Evolutionary conservation across 441 rosid species (phyloP).

Genomic region (Syzygium syzygioides): DNA sequence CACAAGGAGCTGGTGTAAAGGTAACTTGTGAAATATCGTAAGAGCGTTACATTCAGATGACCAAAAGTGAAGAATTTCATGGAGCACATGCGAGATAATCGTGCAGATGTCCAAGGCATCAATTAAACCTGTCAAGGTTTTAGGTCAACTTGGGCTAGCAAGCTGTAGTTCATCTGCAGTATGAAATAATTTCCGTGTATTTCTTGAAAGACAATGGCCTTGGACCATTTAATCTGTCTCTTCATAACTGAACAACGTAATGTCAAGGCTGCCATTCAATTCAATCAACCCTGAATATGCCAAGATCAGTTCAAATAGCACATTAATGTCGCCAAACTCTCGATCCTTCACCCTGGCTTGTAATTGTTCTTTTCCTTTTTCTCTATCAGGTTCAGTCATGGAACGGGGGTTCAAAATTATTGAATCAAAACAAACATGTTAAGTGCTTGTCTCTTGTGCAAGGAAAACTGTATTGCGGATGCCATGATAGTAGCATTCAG

Average conservation of each 20-base stretch:
- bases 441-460: constrained; percentile 52
- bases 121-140: neutral
- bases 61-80: neutral
- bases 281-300: neutral
- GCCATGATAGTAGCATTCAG: constrained; percentile 73
- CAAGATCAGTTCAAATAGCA: neutral
- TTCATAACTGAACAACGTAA: neutral
- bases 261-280: neutral
- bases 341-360: neutral
- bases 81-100: neutral
- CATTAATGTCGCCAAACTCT: neutral
- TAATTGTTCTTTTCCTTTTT: neutral
- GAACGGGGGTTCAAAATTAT: constrained; percentile 56
- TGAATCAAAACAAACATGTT: constrained; percentile 38
- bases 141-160: neutral
- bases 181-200: neutral
- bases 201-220: neutral
- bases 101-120: neutral
- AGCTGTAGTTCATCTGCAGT: neutral
- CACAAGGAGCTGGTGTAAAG: constrained; percentile 81
- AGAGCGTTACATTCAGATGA: neutral
- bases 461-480: constrained; percentile 64
- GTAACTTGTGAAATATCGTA: constrained; percentile 18
- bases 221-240: neutral
- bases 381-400: constrained; percentile 49